These are phyloP conservation scores for Fusarium devonianum DNA, from an alignment of 2,329 filamentous ascomycete species.

Conservation along the genomic window DNA sequence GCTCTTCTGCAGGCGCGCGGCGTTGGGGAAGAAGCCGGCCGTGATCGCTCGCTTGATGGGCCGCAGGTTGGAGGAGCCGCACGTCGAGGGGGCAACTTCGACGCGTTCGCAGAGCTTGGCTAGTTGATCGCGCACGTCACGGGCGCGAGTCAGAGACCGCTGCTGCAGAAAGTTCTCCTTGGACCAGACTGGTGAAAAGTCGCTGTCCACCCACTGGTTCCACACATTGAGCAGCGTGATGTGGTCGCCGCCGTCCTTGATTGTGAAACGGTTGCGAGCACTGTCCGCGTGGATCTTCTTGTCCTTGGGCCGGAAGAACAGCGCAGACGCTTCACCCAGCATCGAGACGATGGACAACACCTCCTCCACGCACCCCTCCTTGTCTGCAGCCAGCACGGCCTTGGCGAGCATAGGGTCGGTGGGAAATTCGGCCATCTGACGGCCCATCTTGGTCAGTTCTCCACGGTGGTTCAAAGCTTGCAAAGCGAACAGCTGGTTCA, in stretches of 20 bases:
- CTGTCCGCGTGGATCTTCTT: conserved; percentile 97
- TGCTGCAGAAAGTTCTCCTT: conserved; percentile 95
- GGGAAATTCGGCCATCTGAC: conserved; percentile 95
- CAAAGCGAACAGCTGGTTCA: conserved; percentile 91
- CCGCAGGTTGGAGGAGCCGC: conserved; percentile 71
- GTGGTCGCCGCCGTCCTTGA: conserved; percentile 91
- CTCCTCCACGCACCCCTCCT: conserved; percentile 92
- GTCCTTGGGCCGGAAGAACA: conserved; percentile 96
- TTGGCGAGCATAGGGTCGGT: conserved; percentile 92
- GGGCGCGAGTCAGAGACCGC: conserved; percentile 83
- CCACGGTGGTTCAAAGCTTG: conserved; percentile 89
- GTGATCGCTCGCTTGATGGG: conserved; percentile 89
- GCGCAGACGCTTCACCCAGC: conserved; percentile 84
- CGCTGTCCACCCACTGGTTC: conserved; percentile 93
- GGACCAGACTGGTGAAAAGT: conserved; percentile 87
- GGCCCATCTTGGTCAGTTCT: conserved; percentile 86
- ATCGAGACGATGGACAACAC: conserved; percentile 93
- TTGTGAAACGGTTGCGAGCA: conserved; percentile 85
- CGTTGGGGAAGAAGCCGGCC: conserved; percentile 93
- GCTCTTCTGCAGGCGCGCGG: conserved; percentile 80
- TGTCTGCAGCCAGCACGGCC: conserved; percentile 85
- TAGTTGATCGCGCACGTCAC: conserved; percentile 92
- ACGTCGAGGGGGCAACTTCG: conserved; percentile 76
- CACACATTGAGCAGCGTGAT: conserved; percentile 89
- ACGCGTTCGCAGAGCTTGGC: conserved; percentile 92